These are phyloP conservation scores for Gaultheria prostrata DNA, from an alignment of 148 eudicot genomes.

Conservation along the genomic window DNA sequence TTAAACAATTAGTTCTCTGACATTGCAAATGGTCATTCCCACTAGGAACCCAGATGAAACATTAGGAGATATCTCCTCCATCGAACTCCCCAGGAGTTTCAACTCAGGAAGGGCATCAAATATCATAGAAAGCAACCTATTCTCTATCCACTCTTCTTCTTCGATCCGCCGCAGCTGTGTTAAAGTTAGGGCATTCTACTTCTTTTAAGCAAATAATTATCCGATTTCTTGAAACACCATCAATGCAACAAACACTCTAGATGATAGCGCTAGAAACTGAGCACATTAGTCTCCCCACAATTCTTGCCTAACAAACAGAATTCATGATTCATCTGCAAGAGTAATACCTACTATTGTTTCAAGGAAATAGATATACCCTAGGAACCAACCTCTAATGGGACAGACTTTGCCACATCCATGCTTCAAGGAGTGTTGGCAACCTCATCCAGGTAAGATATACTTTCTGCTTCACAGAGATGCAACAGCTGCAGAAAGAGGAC, in stretches of 20 bases:
- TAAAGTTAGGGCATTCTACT: neutral
- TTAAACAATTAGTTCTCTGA: neutral
- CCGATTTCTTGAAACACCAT: neutral
- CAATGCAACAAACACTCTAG: neutral
- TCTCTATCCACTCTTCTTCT: neutral
- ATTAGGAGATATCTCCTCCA: neutral
- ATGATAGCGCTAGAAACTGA: constrained; percentile 2
- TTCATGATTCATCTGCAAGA: constrained; percentile 4
- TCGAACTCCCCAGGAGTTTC: neutral
- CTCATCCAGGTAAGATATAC: constrained; percentile 82
- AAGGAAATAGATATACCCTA: neutral
- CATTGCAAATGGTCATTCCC: neutral
- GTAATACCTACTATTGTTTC: neutral
- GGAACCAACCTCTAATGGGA: constrained; percentile 68
- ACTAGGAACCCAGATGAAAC: neutral
- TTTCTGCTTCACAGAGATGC: constrained; percentile 92
- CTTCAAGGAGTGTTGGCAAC: constrained; percentile 68
- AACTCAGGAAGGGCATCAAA: neutral
- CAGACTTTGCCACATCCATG: constrained; percentile 75
- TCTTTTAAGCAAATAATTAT: neutral
- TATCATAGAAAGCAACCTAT: neutral
- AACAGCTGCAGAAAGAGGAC: constrained; percentile 56
- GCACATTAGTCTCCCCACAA: neutral
- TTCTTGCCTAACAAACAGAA: neutral
- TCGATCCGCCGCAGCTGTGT: neutral